Base-by-base conservation (phyloP, 805 yeast species). In the Lachancea fermentati region DNA sequence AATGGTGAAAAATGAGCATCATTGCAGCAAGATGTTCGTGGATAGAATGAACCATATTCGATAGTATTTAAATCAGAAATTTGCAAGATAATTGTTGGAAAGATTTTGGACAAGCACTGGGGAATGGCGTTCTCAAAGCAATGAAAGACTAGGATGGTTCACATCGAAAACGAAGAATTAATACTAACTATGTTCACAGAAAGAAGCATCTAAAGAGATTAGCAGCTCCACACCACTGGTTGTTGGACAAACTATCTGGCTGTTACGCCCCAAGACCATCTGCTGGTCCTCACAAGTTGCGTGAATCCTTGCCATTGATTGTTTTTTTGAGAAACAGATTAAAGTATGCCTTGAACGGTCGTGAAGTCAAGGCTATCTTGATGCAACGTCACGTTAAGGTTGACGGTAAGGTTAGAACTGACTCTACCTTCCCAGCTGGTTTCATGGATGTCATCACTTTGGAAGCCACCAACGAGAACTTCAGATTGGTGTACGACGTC, bases 151-250 rank as follows among this genome's bases (percentile, higher is more conserved):
- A n/a, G n/a, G n/a, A n/a, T n/a, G n/a, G n/a, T n/a, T n/a, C n/a
- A n/a, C n/a, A n/a, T n/a, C n/a, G n/a, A n/a, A n/a, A n/a, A n/a
- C n/a, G n/a, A n/a, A n/a, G n/a, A n/a, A n/a, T n/a, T n/a, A n/a
- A n/a, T n/a, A n/a, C n/a, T n/a, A n/a, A n/a, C n/a, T n/a, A n/a
- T 41, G 45, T 43, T 30, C 52, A 63, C 68, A 85, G 89, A 84
- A 87, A 88, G 89, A 89, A 91, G 82, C 97, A 91, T 74, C 83
- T 89, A 73, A 89, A 91, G 83, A 88, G 97, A 84, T 84, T 91
- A 76, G 96, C 97, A 73, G 98, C 98, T 73, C 99, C 99, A 81
- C 84, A 89, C 79, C 98, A 93, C 84, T 93, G 98, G 98, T 85
- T 93, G 94, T 86, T 93, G 79, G 98, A 94, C 94, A 93, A 93